A percentile compares a stretch with the other conserved stretches of the same genome.
Evolutionary conservation across 306 rosid genomes (phyloP).

Genomic region (Oxytropis ochrocephala): DNA sequence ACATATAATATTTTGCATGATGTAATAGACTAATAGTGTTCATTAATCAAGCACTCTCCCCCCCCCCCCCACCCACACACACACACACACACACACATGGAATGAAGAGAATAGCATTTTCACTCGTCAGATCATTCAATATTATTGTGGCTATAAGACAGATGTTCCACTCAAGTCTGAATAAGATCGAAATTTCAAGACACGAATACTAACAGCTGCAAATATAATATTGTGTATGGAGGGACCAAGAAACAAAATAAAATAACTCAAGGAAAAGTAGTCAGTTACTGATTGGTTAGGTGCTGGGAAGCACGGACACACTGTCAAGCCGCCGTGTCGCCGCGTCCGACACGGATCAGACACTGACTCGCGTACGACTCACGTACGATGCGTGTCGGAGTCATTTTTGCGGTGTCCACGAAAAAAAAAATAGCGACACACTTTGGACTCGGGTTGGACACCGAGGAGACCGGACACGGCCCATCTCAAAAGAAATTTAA

Average conservation of each 20-base stretch:
- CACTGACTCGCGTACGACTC: no score
- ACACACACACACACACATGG: not conserved
- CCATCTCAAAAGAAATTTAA: no score
- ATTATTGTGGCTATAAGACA: constrained; percentile 10
- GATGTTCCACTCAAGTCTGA: not conserved
- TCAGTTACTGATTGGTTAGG: not conserved
- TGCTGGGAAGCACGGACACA: no score
- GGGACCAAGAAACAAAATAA: not conserved
- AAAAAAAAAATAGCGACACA: no score
- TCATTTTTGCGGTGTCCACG: no score
- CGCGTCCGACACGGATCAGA: no score
- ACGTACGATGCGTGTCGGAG: no score
- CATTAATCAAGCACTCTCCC: not conserved
- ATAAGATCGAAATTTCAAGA: not conserved
- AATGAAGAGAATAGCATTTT: not conserved
- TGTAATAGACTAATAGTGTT: not conserved
- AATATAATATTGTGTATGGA: not conserved
- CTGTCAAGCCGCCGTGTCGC: no score
- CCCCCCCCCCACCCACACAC: not conserved
- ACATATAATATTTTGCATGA: not conserved
- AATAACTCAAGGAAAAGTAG: not conserved
- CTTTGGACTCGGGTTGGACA: no score
- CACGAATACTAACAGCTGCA: not conserved
- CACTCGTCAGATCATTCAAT: not conserved
- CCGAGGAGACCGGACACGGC: no score